Percentiles rank a stretch among this genome's conserved stretches.
These are phyloP conservation scores for Herpetospermum pedunculosum DNA, from an alignment of 306 rosid species.

Conservation along the genomic window DNA sequence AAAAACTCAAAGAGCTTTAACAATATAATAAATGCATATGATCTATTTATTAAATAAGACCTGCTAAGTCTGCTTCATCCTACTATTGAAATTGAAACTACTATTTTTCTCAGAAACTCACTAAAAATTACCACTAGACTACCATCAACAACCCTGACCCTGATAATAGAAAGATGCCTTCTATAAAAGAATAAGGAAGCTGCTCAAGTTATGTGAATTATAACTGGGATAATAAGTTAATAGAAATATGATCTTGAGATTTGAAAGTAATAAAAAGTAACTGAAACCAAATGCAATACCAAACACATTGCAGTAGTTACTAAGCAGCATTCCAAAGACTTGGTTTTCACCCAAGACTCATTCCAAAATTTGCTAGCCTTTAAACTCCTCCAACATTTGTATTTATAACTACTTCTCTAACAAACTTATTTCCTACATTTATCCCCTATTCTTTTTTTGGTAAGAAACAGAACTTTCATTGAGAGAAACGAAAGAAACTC, in stretches of 20 bases:
- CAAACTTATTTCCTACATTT: neutral
- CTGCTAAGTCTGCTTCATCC: neutral
- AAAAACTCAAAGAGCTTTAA: neutral
- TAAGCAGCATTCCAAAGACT: neutral
- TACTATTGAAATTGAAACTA: neutral
- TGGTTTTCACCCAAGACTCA: neutral
- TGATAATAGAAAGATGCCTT: neutral
- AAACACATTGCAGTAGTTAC: neutral
- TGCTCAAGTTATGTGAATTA: neutral
- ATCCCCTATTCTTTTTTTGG: too few relatives aligned
- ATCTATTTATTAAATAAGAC: neutral
- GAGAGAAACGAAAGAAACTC: too few relatives aligned
- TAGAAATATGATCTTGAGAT: neutral
- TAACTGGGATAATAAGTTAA: neutral
- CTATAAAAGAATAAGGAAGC: neutral
- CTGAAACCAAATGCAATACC: neutral
- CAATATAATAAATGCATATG: neutral
- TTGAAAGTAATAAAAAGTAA: neutral
- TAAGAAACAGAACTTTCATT: too few relatives aligned
- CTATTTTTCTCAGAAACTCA: neutral
- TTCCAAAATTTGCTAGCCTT: neutral
- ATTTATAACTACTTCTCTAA: neutral
- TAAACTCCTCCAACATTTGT: neutral
- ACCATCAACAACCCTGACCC: neutral
- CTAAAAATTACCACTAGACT: neutral